Evolutionary conservation across 176 grass and related monocot genomes (phyloP).

Genomic region (Chrysopogon serrulatus): DNA sequence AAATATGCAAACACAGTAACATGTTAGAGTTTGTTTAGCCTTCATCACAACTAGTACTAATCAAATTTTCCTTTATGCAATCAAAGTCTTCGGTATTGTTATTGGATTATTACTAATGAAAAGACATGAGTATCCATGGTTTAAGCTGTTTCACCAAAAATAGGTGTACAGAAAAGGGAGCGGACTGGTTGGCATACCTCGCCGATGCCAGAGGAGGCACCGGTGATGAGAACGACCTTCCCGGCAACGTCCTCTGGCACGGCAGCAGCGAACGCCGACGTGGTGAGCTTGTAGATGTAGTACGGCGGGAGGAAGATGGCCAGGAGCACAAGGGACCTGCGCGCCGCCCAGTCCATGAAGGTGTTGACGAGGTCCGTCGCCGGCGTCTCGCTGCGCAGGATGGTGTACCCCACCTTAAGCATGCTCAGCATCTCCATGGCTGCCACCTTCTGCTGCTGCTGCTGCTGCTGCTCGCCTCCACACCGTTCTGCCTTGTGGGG

Average conservation of each 20-base stretch:
- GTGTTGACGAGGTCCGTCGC: constrained; percentile 45
- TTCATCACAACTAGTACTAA: background rate
- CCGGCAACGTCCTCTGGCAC: constrained; percentile 43
- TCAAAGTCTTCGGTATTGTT: background rate
- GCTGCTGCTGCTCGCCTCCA: background rate
- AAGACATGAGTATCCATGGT: background rate
- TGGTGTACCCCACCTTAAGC: constrained; percentile 49
- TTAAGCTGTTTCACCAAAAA: background rate
- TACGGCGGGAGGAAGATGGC: constrained; percentile 50
- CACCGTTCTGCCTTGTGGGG: background rate
- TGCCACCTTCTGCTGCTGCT: background rate
- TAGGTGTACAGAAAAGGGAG: background rate
- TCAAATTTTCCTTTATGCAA: background rate
- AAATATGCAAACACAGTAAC: background rate
- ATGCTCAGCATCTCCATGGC: constrained; percentile 48
- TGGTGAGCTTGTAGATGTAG: constrained; percentile 49
- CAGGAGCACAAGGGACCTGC: constrained; percentile 24
- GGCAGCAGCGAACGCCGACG: constrained; percentile 27
- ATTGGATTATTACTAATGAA: background rate
- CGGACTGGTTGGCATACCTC: constrained; percentile 22
- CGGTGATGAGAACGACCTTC: constrained; percentile 63
- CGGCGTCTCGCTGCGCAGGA: constrained; percentile 45
- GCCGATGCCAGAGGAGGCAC: constrained; percentile 72
- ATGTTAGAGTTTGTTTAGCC: background rate
- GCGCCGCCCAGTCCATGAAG: constrained; percentile 55